A percentile compares a stretch with the other conserved stretches of the same genome.
phyloP scores from a whole-genome alignment of 2,329 filamentous ascomycete genomes.

The Acrodontium crateriforme region DNA sequence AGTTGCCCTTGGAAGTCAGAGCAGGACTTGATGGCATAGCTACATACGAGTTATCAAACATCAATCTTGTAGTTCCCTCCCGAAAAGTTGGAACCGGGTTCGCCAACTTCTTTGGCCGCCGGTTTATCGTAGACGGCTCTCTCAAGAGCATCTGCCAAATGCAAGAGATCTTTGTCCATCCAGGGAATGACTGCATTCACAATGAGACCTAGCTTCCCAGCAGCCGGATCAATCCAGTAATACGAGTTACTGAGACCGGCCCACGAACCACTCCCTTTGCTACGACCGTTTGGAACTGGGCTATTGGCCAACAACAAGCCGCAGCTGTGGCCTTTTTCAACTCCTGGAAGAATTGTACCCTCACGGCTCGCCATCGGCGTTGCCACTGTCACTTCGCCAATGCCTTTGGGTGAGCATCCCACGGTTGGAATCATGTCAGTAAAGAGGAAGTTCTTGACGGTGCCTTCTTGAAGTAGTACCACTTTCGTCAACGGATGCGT shows the following conservation, averaged over 20 bases:
- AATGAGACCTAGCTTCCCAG: constrained; percentile 1
- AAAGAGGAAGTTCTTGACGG: constrained; percentile 1
- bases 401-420: constrained; percentile 1
- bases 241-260: constrained; percentile 1
- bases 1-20: no score
- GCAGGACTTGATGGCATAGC: no score
- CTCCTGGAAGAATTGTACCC: not conserved
- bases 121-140: constrained; percentile 1
- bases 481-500: constrained; percentile 1
- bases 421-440: constrained; percentile 1
- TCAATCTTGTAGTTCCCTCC: not conserved
- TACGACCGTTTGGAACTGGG: not conserved
- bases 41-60: not conserved
- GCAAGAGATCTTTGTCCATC: constrained; percentile 1
- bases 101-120: constrained; percentile 1
- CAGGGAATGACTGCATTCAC: not conserved
- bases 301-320: not conserved
- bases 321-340: constrained; percentile 1
- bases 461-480: not conserved
- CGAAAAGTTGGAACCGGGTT: constrained; percentile 1
- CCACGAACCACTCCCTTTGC: constrained; percentile 1
- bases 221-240: constrained; percentile 1
- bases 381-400: not conserved
- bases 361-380: not conserved
- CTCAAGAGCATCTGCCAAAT: constrained; percentile 1